phyloP scores from a whole-genome alignment of 2,329 filamentous ascomycete species.

The Plenodomus lindquistii region DNA sequence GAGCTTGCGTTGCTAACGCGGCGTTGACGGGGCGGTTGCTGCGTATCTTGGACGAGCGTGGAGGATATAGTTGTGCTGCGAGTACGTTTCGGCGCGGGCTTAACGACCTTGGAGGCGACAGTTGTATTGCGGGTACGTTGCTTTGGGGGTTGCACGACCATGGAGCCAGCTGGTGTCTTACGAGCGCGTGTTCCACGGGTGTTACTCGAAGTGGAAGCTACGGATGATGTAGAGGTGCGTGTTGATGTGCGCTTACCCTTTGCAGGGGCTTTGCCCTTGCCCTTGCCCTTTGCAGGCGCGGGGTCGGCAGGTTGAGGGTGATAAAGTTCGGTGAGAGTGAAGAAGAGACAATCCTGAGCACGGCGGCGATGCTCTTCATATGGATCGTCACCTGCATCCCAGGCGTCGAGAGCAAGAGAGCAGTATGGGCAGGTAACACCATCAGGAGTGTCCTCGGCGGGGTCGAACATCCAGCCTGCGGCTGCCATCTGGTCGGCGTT shows the following conservation, averaged over 20 bases:
- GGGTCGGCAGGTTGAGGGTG: conserved; percentile 16
- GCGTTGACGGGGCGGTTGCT: no score
- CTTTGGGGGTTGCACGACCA: neutral
- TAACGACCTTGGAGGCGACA: neutral
- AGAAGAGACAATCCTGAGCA: conserved; percentile 81
- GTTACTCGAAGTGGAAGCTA: conserved; percentile 15
- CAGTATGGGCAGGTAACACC: conserved; percentile 93
- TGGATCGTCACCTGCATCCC: conserved; percentile 91
- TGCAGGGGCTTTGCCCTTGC: conserved; percentile 27
- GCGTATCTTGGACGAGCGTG: no score
- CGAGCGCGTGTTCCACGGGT: conserved; percentile 21
- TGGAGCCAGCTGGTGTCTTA: conserved; percentile 5
- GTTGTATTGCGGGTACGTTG: neutral
- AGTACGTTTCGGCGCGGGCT: neutral
- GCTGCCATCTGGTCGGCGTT: conserved; percentile 75
- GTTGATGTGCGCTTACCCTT: conserved; percentile 34
- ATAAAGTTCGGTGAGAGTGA: conserved; percentile 67
- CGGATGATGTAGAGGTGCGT: conserved; percentile 18
- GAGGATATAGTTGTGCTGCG: no score
- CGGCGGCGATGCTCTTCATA: conserved; percentile 85
- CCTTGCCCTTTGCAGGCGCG: conserved; percentile 26
- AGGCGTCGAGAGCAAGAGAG: conserved; percentile 84
- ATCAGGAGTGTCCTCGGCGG: conserved; percentile 80
- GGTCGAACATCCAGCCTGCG: conserved; percentile 93
- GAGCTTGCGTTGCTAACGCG: no score